Conservation (phyloP, 1,284 basidiomycete species). For the Leccinum variabile region DNA sequence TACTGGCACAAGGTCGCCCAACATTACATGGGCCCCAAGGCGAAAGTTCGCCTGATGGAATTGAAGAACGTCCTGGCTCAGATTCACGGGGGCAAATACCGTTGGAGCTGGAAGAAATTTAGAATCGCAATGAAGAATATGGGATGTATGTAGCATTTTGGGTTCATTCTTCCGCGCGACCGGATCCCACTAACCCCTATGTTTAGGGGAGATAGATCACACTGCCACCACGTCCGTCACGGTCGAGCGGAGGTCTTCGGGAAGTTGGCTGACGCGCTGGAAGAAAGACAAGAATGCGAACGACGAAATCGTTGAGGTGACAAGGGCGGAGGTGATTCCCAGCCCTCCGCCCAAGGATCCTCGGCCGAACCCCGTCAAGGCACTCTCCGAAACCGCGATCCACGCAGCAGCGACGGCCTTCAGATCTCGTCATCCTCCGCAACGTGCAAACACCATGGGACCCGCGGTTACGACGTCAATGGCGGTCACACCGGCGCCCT, state of each 20-base stretch:
- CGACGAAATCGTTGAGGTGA: constrained; percentile 31
- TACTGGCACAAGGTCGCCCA: constrained; percentile 78
- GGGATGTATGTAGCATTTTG: constrained; percentile 58
- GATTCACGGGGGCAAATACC: constrained; percentile 70
- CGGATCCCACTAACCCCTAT: constrained; percentile 4
- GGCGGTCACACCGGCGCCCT: constrained; percentile 11
- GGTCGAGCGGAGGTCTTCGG: constrained; percentile 51
- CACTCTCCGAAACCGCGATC: constrained; percentile 33
- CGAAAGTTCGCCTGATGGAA: constrained; percentile 61
- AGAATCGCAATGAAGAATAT: constrained; percentile 73
- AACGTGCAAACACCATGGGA: constrained; percentile 33
- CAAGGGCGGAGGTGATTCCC: constrained; percentile 16
- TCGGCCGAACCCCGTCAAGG: constrained; percentile 36
- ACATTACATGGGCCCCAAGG: constrained; percentile 65
- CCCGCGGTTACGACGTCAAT: constrained; percentile 21
- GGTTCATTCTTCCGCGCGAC: constrained; percentile 5
- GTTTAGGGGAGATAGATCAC: constrained; percentile 59
- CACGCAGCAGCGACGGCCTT: constrained; percentile 31
- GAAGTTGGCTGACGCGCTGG: constrained; percentile 56
- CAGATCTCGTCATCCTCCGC: constrained; percentile 28
- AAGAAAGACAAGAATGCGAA: constrained; percentile 35
- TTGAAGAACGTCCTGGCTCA: constrained; percentile 69
- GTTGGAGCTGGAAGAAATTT: constrained; percentile 80
- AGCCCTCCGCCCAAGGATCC: constrained; percentile 32
- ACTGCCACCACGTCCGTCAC: constrained; percentile 59